These are phyloP conservation scores for Erythrobasidium hasegawianum DNA, from an alignment of 1,284 basidiomycete genomes.

Conservation along the genomic window DNA sequence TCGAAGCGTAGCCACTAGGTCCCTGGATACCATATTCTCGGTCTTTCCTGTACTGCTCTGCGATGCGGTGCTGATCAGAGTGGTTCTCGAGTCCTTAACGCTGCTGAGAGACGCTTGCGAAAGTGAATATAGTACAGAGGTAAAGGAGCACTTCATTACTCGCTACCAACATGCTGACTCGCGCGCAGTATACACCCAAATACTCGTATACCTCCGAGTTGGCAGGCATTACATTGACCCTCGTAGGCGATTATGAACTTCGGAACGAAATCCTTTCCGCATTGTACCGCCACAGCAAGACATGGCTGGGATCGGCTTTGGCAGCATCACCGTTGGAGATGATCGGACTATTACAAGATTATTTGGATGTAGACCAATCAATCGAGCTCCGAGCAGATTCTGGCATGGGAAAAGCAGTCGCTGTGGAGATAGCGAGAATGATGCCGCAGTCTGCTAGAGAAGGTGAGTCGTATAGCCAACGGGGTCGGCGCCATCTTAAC, in stretches of 20 bases:
- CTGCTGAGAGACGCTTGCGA: slow-evolving; percentile 82
- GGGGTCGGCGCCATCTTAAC: slow-evolving; percentile 9
- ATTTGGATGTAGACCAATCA: slow-evolving; percentile 36
- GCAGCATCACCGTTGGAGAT: slow-evolving; percentile 85
- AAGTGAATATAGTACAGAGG: slow-evolving; percentile 87
- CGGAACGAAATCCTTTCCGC: slow-evolving; percentile 78
- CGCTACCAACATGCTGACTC: slow-evolving; percentile 11
- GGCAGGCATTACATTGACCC: slow-evolving; percentile 66
- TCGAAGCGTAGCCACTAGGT: slow-evolving; percentile 74
- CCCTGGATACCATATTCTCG: slow-evolving; percentile 78
- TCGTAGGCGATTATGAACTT: slow-evolving; percentile 81
- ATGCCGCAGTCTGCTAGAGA: slow-evolving; percentile 38
- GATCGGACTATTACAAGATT: slow-evolving; percentile 70
- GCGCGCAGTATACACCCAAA: slow-evolving; percentile 71
- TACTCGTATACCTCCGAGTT: slow-evolving; percentile 76
- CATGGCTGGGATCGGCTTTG: slow-evolving; percentile 81
- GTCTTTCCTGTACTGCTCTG: slow-evolving; percentile 94
- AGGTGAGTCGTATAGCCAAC: slow-evolving; percentile 32
- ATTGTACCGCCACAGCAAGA: slow-evolving; percentile 67
- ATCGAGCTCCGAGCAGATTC: slow-evolving; percentile 24
- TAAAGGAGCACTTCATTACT: slow-evolving; percentile 48
- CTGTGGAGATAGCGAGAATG: slow-evolving; percentile 68
- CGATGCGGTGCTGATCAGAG: slow-evolving; percentile 77
- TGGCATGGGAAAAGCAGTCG: slow-evolving; percentile 84
- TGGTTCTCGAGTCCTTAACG: slow-evolving; percentile 87